phyloP scores from a whole-genome alignment of 2,329 filamentous ascomycete species.

The Juglanconis juglandina region DNA sequence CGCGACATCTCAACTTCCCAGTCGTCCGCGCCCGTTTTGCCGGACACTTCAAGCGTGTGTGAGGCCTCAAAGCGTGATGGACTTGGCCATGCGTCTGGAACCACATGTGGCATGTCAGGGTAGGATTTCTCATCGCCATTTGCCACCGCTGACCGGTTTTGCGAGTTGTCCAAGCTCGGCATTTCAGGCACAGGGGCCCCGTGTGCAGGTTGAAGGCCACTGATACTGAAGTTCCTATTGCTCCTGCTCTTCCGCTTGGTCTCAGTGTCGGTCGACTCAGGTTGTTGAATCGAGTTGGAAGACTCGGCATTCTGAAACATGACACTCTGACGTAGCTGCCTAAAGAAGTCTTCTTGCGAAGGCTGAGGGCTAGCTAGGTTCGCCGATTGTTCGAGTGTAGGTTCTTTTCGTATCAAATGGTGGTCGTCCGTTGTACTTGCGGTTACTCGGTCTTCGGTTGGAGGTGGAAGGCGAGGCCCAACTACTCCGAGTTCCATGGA shows the following conservation, averaged over 20 bases:
- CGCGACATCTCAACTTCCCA: no score
- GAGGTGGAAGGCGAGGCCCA: no score
- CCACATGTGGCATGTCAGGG: neutral
- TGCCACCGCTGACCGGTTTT: neutral
- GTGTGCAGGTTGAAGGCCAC: neutral
- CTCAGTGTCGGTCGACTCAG: neutral
- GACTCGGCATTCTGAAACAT: neutral
- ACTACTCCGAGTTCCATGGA: no score
- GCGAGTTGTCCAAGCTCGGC: neutral
- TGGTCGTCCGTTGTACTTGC: no score
- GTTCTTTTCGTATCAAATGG: no score
- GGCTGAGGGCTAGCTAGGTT: neutral
- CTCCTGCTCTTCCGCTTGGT: neutral
- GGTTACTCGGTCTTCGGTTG: neutral
- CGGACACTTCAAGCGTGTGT: neutral
- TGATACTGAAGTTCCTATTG: slow-evolving; percentile 2
- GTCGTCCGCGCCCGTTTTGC: neutral
- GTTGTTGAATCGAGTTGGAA: neutral
- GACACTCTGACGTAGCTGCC: neutral
- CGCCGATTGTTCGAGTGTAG: no score
- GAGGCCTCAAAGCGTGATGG: neutral
- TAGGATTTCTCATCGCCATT: neutral
- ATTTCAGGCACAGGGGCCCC: neutral
- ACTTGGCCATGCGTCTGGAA: neutral
- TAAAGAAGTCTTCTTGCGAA: slow-evolving; percentile 1